Evolutionary conservation across 1,284 basidiomycete species (phyloP), one percentile per base, ranked within the genome.

Genomic region (Entoloma clypeatum): DNA sequence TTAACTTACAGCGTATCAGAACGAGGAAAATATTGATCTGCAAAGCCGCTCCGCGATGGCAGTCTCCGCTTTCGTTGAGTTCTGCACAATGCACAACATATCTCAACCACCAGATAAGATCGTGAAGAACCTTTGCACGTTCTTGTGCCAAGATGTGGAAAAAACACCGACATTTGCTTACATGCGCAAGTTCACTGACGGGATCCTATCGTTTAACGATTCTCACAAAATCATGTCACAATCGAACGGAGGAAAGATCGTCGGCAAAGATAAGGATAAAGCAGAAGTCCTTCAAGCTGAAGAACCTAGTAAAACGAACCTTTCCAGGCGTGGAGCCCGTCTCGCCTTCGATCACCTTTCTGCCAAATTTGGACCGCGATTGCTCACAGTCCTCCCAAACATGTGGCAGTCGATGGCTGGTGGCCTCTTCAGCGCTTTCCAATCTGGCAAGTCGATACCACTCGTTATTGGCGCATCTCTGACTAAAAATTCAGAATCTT

Each of bases 51-150:
- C 92, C 0, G 94, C 96, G 0, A 72, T 74, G 0, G 84, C 92
- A 0, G 86, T 99, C 5, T 90, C 92, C 8, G 77, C 81, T 3
- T 91, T 99, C 62, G 79, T 99, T 46, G 80, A 86, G 35, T 89
- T 91, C 57, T 97, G 93, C 61, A 77, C 81, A 3, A 66, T 75
- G 30, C 74, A 83, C 68, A 63, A 81, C 55, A 65, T 82, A 55
- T 54, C 72, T 51, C 74, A 81, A 61, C 74, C 70, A 53, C 87
- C 75, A 0, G 91, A 94, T 56, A 99, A 99, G 71, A 93, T 99
- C 41, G 81, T 99, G 54, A 93, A 93, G 69, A 99, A 99, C 59
- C 77, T 99, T 4, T 95, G 92, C 66, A 94, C 92, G 0, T 99
- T 99, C 66, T 71, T 99, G 4, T 99, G 95, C 63, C 89, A 92